Conservation (phyloP, 352 stramenopile species). For the Halophytophthora polymorphica region DNA sequence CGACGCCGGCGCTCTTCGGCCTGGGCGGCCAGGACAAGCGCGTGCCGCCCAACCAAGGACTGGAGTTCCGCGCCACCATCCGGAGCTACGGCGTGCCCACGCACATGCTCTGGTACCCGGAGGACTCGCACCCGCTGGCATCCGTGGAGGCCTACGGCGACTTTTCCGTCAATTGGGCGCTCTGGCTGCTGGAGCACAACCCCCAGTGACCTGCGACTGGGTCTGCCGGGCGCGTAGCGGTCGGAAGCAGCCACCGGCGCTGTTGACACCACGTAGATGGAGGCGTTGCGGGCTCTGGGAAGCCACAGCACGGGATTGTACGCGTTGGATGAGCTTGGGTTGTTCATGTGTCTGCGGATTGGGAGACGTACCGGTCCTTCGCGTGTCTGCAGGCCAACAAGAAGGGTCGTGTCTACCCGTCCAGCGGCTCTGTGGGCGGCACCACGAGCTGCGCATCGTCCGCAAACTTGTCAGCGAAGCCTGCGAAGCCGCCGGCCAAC, state of each 20-base stretch:
- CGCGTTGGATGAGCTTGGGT: too few species aligned
- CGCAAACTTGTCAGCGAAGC: conserved; percentile 20
- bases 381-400: too few species aligned
- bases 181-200: conserved; percentile 71
- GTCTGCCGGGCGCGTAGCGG: too few species aligned
- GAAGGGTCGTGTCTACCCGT: too few species aligned
- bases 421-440: neutral
- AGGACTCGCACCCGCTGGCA: conserved; percentile 69
- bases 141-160: conserved; percentile 66
- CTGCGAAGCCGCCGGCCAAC: conserved; percentile 19
- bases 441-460: conserved; percentile 4
- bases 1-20: conserved; percentile 89
- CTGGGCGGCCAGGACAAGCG: conserved; percentile 90
- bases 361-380: too few species aligned
- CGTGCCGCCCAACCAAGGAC: conserved; percentile 88
- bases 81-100: conserved; percentile 44
- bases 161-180: conserved; percentile 73
- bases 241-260: too few species aligned
- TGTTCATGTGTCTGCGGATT: too few species aligned
- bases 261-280: too few species aligned
- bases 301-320: too few species aligned
- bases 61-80: conserved; percentile 93
- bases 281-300: too few species aligned
- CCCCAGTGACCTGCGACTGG: conserved; percentile 14
- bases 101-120: conserved; percentile 66